Evolutionary conservation across 441 rosid genomes (phyloP).

Genomic region (Mallotus japonicus): DNA sequence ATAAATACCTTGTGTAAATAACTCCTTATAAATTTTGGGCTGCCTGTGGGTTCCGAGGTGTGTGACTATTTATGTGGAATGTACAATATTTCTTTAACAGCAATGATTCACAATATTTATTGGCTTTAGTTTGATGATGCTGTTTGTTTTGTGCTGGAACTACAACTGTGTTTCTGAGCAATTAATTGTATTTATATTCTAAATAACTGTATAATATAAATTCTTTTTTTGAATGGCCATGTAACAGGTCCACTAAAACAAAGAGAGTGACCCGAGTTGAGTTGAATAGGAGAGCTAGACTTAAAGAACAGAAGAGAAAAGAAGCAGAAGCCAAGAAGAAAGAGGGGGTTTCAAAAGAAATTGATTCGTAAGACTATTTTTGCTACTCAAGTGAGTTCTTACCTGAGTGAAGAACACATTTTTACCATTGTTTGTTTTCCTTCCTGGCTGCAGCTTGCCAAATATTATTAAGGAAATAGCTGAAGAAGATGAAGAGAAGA

Average conservation of each 20-base stretch:
- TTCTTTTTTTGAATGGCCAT: constrained; percentile 18
- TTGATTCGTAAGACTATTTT: constrained; percentile 45
- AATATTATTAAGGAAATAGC: constrained; percentile 70
- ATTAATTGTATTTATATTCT: neutral
- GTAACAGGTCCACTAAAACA: constrained; percentile 44
- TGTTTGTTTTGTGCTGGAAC: neutral
- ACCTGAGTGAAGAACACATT: neutral
- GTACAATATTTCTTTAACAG: neutral
- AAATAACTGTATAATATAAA: neutral
- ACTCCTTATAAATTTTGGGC: neutral
- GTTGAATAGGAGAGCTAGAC: constrained; percentile 66
- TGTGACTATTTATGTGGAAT: neutral
- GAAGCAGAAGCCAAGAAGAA: constrained; percentile 44
- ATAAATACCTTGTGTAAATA: neutral
- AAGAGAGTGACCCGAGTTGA: constrained; percentile 69
- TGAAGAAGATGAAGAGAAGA: constrained; percentile 71
- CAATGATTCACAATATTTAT: neutral
- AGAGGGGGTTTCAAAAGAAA: constrained; percentile 49
- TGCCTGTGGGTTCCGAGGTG: neutral
- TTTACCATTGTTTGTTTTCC: constrained; percentile 18
- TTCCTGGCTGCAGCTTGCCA: constrained; percentile 45
- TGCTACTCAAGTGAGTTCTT: neutral
- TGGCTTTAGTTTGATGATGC: neutral
- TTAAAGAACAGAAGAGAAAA: constrained; percentile 39
- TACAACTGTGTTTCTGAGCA: neutral